phyloP scores from a whole-genome alignment of 345 rosid genomes.

The Eucalyptus leucophloia region DNA sequence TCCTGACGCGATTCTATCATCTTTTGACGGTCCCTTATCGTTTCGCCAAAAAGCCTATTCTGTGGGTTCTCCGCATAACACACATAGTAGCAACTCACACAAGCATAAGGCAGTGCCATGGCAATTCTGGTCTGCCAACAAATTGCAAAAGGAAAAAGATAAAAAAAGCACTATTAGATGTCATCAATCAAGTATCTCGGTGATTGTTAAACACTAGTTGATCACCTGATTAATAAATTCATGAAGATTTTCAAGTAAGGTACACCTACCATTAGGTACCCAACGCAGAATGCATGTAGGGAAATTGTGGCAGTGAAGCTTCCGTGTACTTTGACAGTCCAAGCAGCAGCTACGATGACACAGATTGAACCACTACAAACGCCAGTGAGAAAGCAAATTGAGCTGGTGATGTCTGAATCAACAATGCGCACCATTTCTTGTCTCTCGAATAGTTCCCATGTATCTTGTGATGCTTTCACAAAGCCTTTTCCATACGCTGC shows the following conservation, averaged over 20 bases:
- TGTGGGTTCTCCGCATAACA: slow-evolving; percentile 89
- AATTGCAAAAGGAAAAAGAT: not conserved
- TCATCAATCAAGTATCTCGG: not conserved
- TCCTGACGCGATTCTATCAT: slow-evolving; percentile 41
- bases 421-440: slow-evolving; percentile 48
- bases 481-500: slow-evolving; percentile 93
- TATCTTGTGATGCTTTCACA: slow-evolving; percentile 86
- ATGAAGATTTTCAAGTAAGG: not conserved
- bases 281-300: slow-evolving; percentile 60
- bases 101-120: slow-evolving; percentile 95
- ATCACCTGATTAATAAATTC: no score
- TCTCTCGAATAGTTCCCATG: slow-evolving; percentile 65
- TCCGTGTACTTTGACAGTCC: slow-evolving; percentile 51
- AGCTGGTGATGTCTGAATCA: slow-evolving; percentile 80
- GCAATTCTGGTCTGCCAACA: slow-evolving; percentile 28
- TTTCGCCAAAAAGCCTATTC: slow-evolving; percentile 52
- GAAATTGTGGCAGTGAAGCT: slow-evolving; percentile 77
- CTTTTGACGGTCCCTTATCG: slow-evolving; percentile 43
- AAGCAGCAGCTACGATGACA: slow-evolving; percentile 72
- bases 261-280: slow-evolving; percentile 81
- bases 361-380: slow-evolving; percentile 94
- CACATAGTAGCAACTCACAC: slow-evolving; percentile 86
- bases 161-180: not conserved
- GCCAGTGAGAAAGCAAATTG: slow-evolving; percentile 89
- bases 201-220: not conserved